phyloP scores from a whole-genome alignment of 805 yeast species.

The Vanderwaltozyma yarrowii region DNA sequence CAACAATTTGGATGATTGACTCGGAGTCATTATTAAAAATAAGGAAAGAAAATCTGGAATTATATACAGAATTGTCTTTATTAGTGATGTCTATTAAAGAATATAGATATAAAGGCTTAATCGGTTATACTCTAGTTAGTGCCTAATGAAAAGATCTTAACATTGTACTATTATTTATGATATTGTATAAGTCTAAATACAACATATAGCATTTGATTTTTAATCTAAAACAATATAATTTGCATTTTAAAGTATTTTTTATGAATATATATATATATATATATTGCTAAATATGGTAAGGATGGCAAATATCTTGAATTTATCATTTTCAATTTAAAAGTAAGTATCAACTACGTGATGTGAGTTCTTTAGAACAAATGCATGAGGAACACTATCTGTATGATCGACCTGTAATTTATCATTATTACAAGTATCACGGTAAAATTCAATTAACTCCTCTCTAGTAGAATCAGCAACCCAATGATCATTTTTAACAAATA shows the following conservation, averaged over 20 bases:
- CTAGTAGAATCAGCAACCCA: conserved; percentile 54
- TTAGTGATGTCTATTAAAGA: conserved; percentile 54
- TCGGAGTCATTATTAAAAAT: conserved; percentile 36
- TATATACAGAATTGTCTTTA: conserved; percentile 54
- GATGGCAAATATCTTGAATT: neutral
- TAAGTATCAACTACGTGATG: conserved; percentile 24
- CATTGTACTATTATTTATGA: neutral
- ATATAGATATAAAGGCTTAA: conserved; percentile 62
- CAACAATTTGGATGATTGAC: conserved; percentile 61
- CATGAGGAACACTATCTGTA: conserved; percentile 37
- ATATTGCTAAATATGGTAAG: neutral
- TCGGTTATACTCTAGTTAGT: conserved; percentile 66
- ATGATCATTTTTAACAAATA: conserved; percentile 50
- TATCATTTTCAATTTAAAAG: conserved; percentile 2
- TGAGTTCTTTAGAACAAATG: conserved; percentile 52
- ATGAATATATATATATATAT: neutral
- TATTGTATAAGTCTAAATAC: no score
- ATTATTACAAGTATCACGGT: conserved; percentile 19
- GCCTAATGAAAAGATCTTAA: conserved; percentile 24
- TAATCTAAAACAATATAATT: no score
- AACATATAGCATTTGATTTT: no score
- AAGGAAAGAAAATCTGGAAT: conserved; percentile 37
- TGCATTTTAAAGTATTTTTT: no score
- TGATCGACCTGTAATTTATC: conserved; percentile 24
- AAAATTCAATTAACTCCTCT: conserved; percentile 31